phyloP scores from a whole-genome alignment of 768 basidiomycete species.

The Coprinellus aureogranulatus region DNA sequence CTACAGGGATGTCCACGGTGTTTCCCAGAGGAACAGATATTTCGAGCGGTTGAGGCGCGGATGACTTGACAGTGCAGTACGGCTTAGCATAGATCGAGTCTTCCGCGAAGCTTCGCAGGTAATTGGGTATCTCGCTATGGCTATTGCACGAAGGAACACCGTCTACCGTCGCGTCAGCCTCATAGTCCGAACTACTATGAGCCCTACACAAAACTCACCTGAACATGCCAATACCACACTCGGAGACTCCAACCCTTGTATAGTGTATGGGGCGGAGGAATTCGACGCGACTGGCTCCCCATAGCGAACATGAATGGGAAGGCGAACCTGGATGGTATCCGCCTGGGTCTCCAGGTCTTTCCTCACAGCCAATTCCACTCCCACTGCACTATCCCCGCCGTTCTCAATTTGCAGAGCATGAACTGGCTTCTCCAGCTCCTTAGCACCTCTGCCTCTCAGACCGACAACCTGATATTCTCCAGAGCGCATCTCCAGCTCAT shows the following conservation, averaged over 20 bases:
- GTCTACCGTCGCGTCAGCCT: conserved; percentile 11
- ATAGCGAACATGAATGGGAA: conserved; percentile 50
- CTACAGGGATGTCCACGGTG: conserved; percentile 31
- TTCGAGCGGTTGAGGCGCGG: conserved; percentile 12
- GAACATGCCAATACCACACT: conserved; percentile 38
- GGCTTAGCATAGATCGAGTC: conserved; percentile 9
- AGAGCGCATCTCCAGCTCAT: conserved; percentile 41
- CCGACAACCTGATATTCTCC: conserved; percentile 33
- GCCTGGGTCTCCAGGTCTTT: conserved; percentile 1
- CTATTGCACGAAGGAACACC: neutral
- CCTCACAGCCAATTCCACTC: conserved; percentile 1
- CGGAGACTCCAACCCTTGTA: conserved; percentile 33
- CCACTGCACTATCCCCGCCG: conserved; percentile 11
- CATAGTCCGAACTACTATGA: neutral
- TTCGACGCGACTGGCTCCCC: conserved; percentile 24
- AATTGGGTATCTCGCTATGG: neutral
- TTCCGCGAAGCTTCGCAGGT: neutral
- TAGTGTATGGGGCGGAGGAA: conserved; percentile 16
- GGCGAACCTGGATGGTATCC: conserved; percentile 25
- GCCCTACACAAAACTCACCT: neutral
- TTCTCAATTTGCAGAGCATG: conserved; percentile 28
- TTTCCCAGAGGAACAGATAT: conserved; percentile 40
- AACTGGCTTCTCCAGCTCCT: conserved; percentile 48
- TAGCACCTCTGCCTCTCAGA: conserved; percentile 34
- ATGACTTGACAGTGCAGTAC: neutral